A percentile compares a stretch with the other conserved stretches of the same genome.
Evolutionary conservation across 208 protist genomes (phyloP).

Genomic region (Leishmania arabica): DNA sequence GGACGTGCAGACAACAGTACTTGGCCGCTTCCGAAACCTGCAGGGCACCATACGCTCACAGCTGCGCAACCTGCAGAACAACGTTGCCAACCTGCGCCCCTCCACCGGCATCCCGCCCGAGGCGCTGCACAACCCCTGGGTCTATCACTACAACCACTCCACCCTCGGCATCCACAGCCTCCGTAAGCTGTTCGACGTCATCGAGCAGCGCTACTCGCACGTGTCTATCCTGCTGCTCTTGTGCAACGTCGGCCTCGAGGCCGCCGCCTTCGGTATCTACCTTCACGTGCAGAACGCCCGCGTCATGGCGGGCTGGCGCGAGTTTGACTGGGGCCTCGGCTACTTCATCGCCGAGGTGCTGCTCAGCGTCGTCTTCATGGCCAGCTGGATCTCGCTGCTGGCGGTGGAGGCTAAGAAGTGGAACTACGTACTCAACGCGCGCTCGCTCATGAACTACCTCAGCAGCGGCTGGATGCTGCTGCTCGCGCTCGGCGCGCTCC

Average conservation of each 20-base stretch:
- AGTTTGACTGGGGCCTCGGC: slow-evolving; percentile 35
- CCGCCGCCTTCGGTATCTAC: slow-evolving; percentile 38
- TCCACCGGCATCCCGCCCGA: background rate
- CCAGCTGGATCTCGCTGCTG: slow-evolving; percentile 32
- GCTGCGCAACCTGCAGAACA: slow-evolving; percentile 36
- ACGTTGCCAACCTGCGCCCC: slow-evolving; percentile 34
- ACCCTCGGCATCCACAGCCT: slow-evolving; percentile 37
- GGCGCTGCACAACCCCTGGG: slow-evolving; percentile 13
- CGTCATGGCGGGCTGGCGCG: slow-evolving; percentile 15
- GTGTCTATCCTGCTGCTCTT: slow-evolving; percentile 40
- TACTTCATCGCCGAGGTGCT: slow-evolving; percentile 34
- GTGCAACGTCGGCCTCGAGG: slow-evolving; percentile 30
- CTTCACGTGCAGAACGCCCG: slow-evolving; percentile 22
- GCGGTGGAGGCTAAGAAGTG: slow-evolving; percentile 34
- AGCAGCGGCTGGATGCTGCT: slow-evolving; percentile 39
- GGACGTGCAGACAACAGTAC: slow-evolving; percentile 15
- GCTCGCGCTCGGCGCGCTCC: slow-evolving; percentile 22
- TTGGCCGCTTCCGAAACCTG: slow-evolving; percentile 25
- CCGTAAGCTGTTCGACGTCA: slow-evolving; percentile 51
- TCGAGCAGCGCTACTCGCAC: slow-evolving; percentile 47
- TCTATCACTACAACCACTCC: slow-evolving; percentile 29
- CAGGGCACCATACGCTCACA: slow-evolving; percentile 31
- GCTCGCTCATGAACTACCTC: slow-evolving; percentile 41
- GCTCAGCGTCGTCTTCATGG: slow-evolving; percentile 34
- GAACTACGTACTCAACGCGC: slow-evolving; percentile 27